Conservation (phyloP, 257 asterid genomes). For the Fraxinus excelsior region DNA sequence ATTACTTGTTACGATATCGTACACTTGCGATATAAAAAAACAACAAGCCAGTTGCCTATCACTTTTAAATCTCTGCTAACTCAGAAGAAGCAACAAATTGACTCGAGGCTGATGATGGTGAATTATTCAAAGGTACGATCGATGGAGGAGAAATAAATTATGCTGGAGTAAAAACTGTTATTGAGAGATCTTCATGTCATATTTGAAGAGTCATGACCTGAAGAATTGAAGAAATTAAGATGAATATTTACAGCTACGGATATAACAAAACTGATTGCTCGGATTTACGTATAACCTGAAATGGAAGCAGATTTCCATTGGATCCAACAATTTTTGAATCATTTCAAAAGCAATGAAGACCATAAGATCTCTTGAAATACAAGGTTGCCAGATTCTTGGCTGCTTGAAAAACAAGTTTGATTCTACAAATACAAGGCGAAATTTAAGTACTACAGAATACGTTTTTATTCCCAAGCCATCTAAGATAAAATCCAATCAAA, state of each 20-base stretch:
- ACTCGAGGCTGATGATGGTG: conserved; percentile 60
- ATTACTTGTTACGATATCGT: too few relatives aligned
- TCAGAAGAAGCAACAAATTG: conserved; percentile 47
- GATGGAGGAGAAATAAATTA: conserved; percentile 92
- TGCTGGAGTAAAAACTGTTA: conserved; percentile 95
- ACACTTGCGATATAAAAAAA: too few relatives aligned
- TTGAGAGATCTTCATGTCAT: conserved; percentile 80
- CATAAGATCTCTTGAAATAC: conserved; percentile 86
- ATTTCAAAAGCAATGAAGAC: conserved; percentile 93
- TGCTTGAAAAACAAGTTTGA: conserved; percentile 92
- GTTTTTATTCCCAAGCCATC: too few relatives aligned
- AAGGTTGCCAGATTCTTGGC: conserved; percentile 89
- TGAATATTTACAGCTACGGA: conserved; percentile 24
- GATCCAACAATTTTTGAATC: conserved; percentile 69
- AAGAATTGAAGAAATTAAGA: conserved; percentile 36
- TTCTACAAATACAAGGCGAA: conserved; percentile 52
- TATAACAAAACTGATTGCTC: conserved; percentile 14
- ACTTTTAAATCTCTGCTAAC: conserved; percentile 38
- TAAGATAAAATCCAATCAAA: too few relatives aligned
- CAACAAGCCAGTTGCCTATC: too few relatives aligned
- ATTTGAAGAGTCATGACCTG: conserved; percentile 95
- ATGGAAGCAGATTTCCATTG: conserved; percentile 77
- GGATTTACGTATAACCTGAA: conserved; percentile 62
- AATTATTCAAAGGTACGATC: conserved; percentile 70
- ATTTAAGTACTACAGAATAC: conserved; percentile 16